Conservation (phyloP, 345 rosid species). For the Populus ilicifolia region DNA sequence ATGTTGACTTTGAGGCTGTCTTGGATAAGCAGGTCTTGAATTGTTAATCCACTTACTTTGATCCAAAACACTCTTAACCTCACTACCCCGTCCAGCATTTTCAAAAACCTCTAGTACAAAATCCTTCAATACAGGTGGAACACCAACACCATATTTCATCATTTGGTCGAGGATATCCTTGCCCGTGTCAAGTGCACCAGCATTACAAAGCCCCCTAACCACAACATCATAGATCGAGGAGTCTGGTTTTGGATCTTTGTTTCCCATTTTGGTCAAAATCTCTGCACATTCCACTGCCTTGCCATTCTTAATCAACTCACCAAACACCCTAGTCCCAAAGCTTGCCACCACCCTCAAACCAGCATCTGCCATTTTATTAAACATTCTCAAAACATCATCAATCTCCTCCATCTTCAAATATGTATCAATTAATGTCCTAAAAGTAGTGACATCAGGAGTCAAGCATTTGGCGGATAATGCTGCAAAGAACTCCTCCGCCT, state of each 20-base stretch:
- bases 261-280: constrained; percentile 82
- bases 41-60: constrained; percentile 40
- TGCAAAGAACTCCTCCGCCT: constrained; percentile 59
- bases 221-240: constrained; percentile 73
- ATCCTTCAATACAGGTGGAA: constrained; percentile 57
- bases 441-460: constrained; percentile 70
- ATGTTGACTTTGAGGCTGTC: constrained; percentile 5
- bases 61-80: constrained; percentile 58
- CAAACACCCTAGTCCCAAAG: constrained; percentile 70
- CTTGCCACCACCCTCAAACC: constrained; percentile 81
- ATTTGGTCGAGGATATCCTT: constrained; percentile 60
- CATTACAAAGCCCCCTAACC: constrained; percentile 72
- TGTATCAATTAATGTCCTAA: constrained; percentile 70
- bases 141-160: constrained; percentile 57
- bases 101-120: constrained; percentile 46
- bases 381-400: constrained; percentile 60
- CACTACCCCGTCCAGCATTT: constrained; percentile 55
- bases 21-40: constrained; percentile 9
- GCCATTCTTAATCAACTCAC: constrained; percentile 65
- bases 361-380: constrained; percentile 68
- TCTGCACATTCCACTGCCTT: constrained; percentile 59
- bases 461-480: constrained; percentile 59
- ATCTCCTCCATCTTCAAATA: constrained; percentile 61
- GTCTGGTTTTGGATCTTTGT: constrained; percentile 92
- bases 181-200: constrained; percentile 53